Conservation (phyloP, 805 yeast species). For the Candida ficus region DNA sequence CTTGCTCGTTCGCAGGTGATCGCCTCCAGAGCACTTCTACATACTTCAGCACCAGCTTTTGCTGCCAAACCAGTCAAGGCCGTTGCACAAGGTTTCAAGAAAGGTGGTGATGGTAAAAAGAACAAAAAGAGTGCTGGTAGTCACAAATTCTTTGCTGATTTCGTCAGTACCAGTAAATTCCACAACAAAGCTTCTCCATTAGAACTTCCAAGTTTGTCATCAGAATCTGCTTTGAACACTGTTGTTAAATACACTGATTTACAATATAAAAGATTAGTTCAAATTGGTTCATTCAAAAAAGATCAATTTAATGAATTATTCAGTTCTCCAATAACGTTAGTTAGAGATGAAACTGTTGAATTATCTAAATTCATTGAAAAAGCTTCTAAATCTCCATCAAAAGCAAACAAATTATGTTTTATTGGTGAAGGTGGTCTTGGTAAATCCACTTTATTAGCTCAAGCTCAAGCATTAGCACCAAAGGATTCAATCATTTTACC, state of each 20-base stretch:
- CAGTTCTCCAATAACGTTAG: conserved; percentile 51
- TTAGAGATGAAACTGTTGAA: conserved; percentile 43
- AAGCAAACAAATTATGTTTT: conserved; percentile 48
- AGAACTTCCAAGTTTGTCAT: conserved; percentile 19
- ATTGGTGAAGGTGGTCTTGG: conserved; percentile 76
- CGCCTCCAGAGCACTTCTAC: conserved; percentile 8
- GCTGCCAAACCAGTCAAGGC: conserved; percentile 14
- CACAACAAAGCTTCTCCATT: conserved; percentile 22
- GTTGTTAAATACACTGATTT: conserved; percentile 35
- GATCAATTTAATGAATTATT: conserved; percentile 67
- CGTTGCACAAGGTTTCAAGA: conserved; percentile 14
- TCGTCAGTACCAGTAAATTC: conserved; percentile 27
- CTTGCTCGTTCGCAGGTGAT: background rate
- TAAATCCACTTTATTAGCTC: conserved; percentile 68
- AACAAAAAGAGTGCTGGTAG: conserved; percentile 22
- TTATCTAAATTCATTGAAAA: conserved; percentile 35
- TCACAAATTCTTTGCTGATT: conserved; percentile 30
- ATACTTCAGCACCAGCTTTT: conserved; percentile 1
- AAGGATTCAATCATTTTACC: conserved; percentile 50
- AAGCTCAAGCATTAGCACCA: conserved; percentile 55
- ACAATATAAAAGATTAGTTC: conserved; percentile 39
- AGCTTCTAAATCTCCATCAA: conserved; percentile 26
- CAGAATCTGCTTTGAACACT: conserved; percentile 18
- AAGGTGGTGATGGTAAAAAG: conserved; percentile 11
- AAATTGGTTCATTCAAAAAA: conserved; percentile 61